Evolutionary conservation across 768 basidiomycete genomes (phyloP), one percentile per base, ranked within the genome.

Genomic region (Lentinula aciculospora): DNA sequence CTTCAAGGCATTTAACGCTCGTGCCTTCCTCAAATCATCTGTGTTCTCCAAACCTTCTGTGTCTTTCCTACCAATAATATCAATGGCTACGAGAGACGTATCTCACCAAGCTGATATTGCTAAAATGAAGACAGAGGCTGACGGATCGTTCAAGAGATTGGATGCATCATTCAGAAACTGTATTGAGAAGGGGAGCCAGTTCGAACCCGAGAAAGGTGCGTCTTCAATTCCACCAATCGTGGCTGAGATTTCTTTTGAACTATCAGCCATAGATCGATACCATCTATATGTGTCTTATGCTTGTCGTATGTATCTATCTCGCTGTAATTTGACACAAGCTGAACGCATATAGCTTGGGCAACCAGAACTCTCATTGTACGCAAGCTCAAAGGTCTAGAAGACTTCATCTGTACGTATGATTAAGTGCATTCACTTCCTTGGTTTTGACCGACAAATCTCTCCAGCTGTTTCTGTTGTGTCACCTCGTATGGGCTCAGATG

Each of bases 341-440:
- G 17, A 36, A 34, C 49, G 27, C 34, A 17, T 57, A 15, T 46
- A 91, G 89, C 96, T 8, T 98, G 95, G 96, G 96, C 96, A 0
- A 92, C 93, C 25, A 81, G 96, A 62, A 83, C 94, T 3, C 76
- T 97, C 61, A 97, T 98, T 64, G 77, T 88, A 3, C 81, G 95
- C 62, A 86, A 93, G 71, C 80, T 98, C 64, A 99, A 99, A 70
- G 94, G 95, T 1, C 78, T 99, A 23, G 89, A 98, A 62, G 79
- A 87, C 25, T 74, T 91, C 60, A 83, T 99, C 59, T 76, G 94
- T 92, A 62, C 67, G 88, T 75, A 19, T 4, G 2, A 31, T 21
- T 2, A 17, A 9, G 19, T 27, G n/a, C 25, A 48, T 29, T 21
- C 34, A 36, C 34, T 6, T 9, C 21, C 39, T 36, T n/a, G n/a